Evolutionary conservation across 768 basidiomycete species (phyloP), one percentile per base, ranked within the genome.

Genomic region (Boletus bicolor): DNA sequence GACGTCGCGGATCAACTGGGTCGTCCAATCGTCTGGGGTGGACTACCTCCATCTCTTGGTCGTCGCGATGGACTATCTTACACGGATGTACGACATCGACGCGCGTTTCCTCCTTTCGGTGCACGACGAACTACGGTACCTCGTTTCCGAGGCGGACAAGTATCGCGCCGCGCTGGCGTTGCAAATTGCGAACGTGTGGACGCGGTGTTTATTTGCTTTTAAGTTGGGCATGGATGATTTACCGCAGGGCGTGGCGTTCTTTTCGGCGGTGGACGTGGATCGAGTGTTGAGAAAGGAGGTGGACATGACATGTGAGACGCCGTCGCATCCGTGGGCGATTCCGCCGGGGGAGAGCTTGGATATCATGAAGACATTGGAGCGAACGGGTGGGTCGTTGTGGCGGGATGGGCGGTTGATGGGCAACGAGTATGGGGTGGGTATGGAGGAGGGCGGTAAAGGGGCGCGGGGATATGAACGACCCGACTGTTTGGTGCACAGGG

Each of bases 1-100:
- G 81, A 89, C 97, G 0, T 97, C 93, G 7, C 84, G 97, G 42
- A 95, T 98, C 75, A 99, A 99, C 67, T 98, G 97, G 97, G 97
- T 95, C 47, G 97, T 98, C 7, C 97, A 98, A 66, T 98, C 95
- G 4, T 97, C 94, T 0, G 97, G 96, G 4, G 96, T 98, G 42
- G 97, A 98, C 71, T 98, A 99, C 68, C 86, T 98, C 9, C 97
- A 99, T 66, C 84, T 99, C 38, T 82, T 98, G 56, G 93, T 99
- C 65, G 92, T 95, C 45, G 83, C 93, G 6, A 98, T 98, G 95
- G 84, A 93, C 57, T 80, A 96, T 68, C 82, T 99, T 37, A 85
- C 87, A 53, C 70, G 73, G 44, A 86, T 83, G 51, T 98, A 95
- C 74, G 73, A 81, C 61, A 97, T 98, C 65, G 66, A 88, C 11